phyloP scores from a whole-genome alignment of 768 basidiomycete species.

The Nevesoporus exiguus region DNA sequence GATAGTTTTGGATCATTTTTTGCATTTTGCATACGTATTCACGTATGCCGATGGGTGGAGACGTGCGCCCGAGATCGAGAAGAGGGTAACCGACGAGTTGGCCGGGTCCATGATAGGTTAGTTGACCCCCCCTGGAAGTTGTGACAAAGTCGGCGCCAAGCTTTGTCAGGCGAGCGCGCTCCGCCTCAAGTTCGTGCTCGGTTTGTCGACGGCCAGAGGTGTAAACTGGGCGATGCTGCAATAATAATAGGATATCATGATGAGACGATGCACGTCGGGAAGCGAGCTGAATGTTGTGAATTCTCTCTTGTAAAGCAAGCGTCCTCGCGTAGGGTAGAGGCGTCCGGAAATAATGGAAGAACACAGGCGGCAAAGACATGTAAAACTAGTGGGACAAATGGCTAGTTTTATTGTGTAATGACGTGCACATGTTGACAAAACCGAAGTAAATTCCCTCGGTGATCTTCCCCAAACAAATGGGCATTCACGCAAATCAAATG shows the following conservation, averaged over 20 bases:
- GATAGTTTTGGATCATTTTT: conserved; percentile 59
- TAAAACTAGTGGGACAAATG: background rate
- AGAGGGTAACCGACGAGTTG: conserved; percentile 96
- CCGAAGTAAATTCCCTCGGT: no score
- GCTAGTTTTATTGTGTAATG: background rate
- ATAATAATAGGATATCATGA: conserved; percentile 67
- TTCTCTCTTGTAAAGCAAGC: conserved; percentile 64
- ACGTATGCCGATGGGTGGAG: conserved; percentile 66
- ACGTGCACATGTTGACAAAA: background rate
- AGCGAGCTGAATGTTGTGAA: conserved; percentile 64
- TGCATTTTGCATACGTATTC: conserved; percentile 88
- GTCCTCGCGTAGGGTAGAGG: conserved; percentile 76
- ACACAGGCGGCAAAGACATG: conserved; percentile 53
- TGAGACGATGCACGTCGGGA: conserved; percentile 47
- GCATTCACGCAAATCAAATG: no score
- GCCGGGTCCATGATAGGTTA: conserved; percentile 97
- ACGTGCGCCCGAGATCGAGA: conserved; percentile 79
- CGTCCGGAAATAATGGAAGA: conserved; percentile 73
- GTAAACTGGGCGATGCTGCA: conserved; percentile 92
- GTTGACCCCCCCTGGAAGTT: conserved; percentile 83
- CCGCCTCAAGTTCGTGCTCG: conserved; percentile 52
- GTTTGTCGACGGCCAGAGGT: conserved; percentile 90
- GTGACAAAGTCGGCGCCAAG: conserved; percentile 87
- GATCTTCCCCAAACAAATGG: background rate
- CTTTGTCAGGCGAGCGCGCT: conserved; percentile 59